Base-by-base conservation (phyloP, 2,329 filamentous ascomycete species). In the Alternaria sp. region DNA sequence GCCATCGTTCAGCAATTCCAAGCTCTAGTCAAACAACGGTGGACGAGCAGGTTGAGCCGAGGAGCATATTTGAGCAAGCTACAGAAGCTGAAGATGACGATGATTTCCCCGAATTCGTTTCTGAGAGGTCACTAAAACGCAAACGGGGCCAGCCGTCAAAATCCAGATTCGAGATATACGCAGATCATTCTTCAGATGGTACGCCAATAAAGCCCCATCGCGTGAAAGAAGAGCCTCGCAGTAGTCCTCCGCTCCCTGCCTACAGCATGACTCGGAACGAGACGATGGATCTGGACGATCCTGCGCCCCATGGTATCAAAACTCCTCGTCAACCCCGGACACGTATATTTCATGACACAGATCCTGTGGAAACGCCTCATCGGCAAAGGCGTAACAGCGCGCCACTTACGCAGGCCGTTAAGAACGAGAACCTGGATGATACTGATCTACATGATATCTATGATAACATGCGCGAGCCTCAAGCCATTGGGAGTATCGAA, bases 11-110 rank as follows among this genome's bases (percentile, higher is more conserved):
- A n/a, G 62, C 66, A 7, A 70, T 64, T n/a, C 50, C 76, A 26
- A 63, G 71, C 14, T 84, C 82, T 2, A 84, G 82, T 59, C 82
- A 84, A 65, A 83, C 80, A 3, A 85, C 82, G 6, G 78, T 80
- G 53, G 76, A 78, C 45, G 79, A 81, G 55, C 64, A 53, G 12
- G 53, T 66, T 11, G 69, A 75, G 11, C 69, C 74, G 33, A 55
- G 30, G 26, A 50, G 57, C 51, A 54, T 30, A 46, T 49, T 46
- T 6, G 59, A 61, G 20, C 63, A 61, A 11, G 41, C 28, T 14
- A 60, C 58, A 8, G 46, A 58, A 20, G 63, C 61, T 9, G 59
- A 68, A 20, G 73, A 74, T 14, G 76, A 79, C n/a, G 80, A 83
- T n/a, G 78, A 80, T 49, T 66, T 76, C 15, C 83, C 82, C 5